phyloP scores from a whole-genome alignment of 2,329 filamentous ascomycete genomes.

The Epichloe festucae region DNA sequence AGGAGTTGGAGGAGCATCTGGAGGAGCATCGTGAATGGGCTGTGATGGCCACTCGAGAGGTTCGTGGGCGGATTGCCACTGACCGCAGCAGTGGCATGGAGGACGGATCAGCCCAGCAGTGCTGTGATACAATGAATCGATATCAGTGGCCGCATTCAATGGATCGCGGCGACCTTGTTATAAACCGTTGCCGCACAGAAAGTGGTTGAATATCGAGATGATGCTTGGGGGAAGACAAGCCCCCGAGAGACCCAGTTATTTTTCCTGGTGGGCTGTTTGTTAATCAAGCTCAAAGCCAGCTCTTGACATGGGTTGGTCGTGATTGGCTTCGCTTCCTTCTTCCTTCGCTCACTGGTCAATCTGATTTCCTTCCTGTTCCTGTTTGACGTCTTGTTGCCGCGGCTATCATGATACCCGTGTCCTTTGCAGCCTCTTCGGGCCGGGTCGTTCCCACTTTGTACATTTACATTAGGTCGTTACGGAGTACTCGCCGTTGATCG shows the following conservation, averaged over 20 bases:
- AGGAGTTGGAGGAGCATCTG: constrained; percentile 6
- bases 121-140: too few relatives aligned
- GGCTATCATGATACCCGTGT: not conserved
- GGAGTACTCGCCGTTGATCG: too few relatives aligned
- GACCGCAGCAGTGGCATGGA: constrained; percentile 5
- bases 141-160: too few relatives aligned
- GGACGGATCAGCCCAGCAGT: not conserved
- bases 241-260: not conserved
- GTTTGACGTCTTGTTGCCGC: too few relatives aligned
- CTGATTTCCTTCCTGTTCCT: too few relatives aligned
- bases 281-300: too few relatives aligned
- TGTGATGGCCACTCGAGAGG: not conserved
- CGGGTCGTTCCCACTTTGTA: not conserved
- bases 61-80: constrained; percentile 3
- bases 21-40: constrained; percentile 1
- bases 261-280: not conserved
- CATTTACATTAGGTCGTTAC: too few relatives aligned
- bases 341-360: too few relatives aligned
- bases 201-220: not conserved
- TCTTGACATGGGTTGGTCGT: too few relatives aligned
- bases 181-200: not conserved
- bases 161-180: too few relatives aligned
- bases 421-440: not conserved
- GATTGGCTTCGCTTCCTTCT: too few relatives aligned
- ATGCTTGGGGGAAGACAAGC: not conserved